Conservation (phyloP, 371 early-diverging fungal genomes). For the Mucor ambiguus region DNA sequence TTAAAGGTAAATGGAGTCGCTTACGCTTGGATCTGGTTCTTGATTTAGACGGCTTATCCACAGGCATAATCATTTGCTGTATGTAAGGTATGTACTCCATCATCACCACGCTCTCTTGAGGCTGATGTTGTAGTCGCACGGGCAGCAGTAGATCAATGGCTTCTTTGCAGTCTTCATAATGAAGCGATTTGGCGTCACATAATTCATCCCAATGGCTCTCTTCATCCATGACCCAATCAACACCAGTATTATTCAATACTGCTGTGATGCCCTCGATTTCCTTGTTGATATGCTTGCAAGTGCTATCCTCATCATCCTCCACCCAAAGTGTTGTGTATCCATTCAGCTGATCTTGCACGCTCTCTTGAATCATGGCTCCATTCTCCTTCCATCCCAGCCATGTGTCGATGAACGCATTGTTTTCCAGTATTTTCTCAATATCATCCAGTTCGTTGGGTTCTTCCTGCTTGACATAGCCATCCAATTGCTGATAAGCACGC, state of each 20-base stretch:
- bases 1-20: conserved; percentile 19
- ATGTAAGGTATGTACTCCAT: conserved; percentile 29
- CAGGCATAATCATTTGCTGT: conserved; percentile 15
- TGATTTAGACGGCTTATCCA: background rate
- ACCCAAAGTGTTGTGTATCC: conserved; percentile 16
- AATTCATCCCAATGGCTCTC: conserved; percentile 1
- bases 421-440: conserved; percentile 7
- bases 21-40: conserved; percentile 23
- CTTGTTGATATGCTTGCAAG: background rate
- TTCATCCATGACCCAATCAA: conserved; percentile 1
- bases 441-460: conserved; percentile 4
- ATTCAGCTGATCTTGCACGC: conserved; percentile 8
- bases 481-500: conserved; percentile 6
- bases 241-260: background rate
- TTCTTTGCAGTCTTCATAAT: conserved; percentile 14
- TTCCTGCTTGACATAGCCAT: background rate
- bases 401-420: conserved; percentile 16
- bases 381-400: conserved; percentile 9
- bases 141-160: conserved; percentile 13
- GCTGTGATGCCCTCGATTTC: background rate
- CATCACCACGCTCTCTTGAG: conserved; percentile 2
- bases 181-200: background rate
- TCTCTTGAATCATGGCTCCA: conserved; percentile 5
- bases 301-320: conserved; percentile 1
- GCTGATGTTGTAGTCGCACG: background rate